phyloP scores from a whole-genome alignment of 2,329 filamentous ascomycete genomes.

The Paecilomyces dactylethromorphus region DNA sequence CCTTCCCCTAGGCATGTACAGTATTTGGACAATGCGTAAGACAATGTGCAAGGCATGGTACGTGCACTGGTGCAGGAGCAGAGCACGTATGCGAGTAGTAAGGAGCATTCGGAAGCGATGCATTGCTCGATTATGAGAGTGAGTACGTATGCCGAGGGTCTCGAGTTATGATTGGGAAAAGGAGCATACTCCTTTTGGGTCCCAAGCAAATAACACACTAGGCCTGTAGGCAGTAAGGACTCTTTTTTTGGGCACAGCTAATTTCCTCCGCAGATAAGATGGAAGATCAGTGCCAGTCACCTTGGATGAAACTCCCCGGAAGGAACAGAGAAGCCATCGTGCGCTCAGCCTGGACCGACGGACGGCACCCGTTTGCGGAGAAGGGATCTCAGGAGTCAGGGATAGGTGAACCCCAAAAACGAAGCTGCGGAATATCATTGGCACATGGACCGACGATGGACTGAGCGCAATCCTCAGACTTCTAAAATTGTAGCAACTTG shows the following conservation, averaged over 20 bases:
- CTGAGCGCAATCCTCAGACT: not conserved
- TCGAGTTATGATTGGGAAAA: too few relatives aligned
- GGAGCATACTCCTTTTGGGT: not conserved
- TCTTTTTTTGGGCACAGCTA: not conserved
- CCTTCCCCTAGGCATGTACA: too few relatives aligned
- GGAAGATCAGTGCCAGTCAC: not conserved
- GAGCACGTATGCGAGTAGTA: too few relatives aligned
- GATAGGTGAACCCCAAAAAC: not conserved
- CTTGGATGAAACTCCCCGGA: not conserved
- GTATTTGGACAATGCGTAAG: too few relatives aligned
- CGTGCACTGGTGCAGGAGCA: too few relatives aligned
- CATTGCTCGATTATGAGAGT: too few relatives aligned
- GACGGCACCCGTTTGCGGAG: not conserved
- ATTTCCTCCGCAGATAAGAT: not conserved
- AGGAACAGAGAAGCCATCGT: too few relatives aligned
- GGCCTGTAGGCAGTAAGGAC: not conserved
- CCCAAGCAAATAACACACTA: not conserved
- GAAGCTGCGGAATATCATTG: not conserved
- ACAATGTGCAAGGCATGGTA: too few relatives aligned
- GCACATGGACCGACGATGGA: not conserved
- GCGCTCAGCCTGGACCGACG: not conserved
- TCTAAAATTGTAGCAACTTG: constrained; percentile 4
- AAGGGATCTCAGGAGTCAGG: not conserved
- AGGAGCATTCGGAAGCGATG: too few relatives aligned
- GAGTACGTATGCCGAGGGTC: not conserved